Conservation (phyloP, 1,139 yeast genomes). For the Lodderomyces elongisporus region DNA sequence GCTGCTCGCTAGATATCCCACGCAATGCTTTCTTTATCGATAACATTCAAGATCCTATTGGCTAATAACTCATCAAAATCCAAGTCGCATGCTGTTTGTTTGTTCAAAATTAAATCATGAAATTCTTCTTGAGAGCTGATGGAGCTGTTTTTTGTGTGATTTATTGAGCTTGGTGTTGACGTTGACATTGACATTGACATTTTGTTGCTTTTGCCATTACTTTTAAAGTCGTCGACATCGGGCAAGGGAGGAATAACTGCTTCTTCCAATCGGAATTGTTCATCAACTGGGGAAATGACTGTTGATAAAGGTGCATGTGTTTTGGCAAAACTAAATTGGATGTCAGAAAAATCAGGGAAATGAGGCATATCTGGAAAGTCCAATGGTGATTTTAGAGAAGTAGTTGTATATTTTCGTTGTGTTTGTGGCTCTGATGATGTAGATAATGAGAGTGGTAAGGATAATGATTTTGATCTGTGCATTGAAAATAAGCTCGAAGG, state of each 20-base stretch:
- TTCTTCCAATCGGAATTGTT: slow-evolving; percentile 1
- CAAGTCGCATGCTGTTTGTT: not conserved
- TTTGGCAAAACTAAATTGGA: not conserved
- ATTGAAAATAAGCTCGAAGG: too few species aligned
- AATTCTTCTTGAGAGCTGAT: too few species aligned
- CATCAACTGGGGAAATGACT: slow-evolving; percentile 1
- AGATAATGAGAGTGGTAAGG: too few species aligned
- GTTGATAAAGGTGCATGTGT: not conserved
- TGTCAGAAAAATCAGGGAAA: not conserved
- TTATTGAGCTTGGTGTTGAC: not conserved
- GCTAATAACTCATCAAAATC: slow-evolving; percentile 2
- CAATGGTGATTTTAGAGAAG: not conserved
- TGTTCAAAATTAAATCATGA: not conserved
- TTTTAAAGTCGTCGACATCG: slow-evolving; percentile 2
- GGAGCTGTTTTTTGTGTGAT: too few species aligned
- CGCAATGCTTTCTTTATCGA: not conserved
- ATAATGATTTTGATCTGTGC: too few species aligned
- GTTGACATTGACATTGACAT: too few species aligned
- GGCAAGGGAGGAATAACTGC: slow-evolving; percentile 4
- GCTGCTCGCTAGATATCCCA: slow-evolving; percentile 6
- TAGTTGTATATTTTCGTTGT: not conserved
- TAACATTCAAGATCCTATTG: slow-evolving; percentile 1
- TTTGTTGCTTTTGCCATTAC: not conserved
- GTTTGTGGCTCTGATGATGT: not conserved
- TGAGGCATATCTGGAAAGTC: not conserved